Conservation (phyloP, 2,329 filamentous ascomycete genomes). For the Penicillium sp. region DNA sequence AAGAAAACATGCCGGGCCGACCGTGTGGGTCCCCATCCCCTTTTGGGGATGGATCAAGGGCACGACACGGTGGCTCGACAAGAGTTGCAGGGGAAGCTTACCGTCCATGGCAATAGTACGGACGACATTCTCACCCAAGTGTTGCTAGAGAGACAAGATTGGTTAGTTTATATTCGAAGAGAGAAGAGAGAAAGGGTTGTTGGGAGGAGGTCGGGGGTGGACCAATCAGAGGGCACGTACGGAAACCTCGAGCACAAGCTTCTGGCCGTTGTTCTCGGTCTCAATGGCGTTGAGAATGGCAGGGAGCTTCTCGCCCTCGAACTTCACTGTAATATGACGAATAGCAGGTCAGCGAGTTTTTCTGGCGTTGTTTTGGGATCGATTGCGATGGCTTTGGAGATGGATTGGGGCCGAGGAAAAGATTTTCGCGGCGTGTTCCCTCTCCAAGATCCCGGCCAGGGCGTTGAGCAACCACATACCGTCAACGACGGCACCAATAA, state of each 20-base stretch:
- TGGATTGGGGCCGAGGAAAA: slow-evolving; percentile 48
- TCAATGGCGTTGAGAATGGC: slow-evolving; percentile 96
- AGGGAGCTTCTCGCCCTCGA: slow-evolving; percentile 90
- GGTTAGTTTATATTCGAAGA: slow-evolving; percentile 30
- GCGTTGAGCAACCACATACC: slow-evolving; percentile 64
- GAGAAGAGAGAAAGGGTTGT: background rate
- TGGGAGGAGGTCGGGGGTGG: slow-evolving; percentile 23
- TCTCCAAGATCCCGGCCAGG: slow-evolving; percentile 28
- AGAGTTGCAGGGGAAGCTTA: slow-evolving; percentile 56
- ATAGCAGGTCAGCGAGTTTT: slow-evolving; percentile 39
- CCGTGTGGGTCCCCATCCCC: slow-evolving; percentile 28
- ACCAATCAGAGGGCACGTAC: slow-evolving; percentile 63
- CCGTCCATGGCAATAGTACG: slow-evolving; percentile 99
- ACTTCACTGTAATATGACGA: slow-evolving; percentile 75
- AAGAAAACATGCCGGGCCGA: slow-evolving; percentile 21
- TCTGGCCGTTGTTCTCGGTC: slow-evolving; percentile 89
- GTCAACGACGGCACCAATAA: slow-evolving; percentile 99
- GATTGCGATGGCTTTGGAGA: slow-evolving; percentile 42
- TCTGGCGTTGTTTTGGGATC: slow-evolving; percentile 34
- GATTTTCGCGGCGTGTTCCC: slow-evolving; percentile 48
- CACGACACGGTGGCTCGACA: slow-evolving; percentile 33
- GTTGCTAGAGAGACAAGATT: slow-evolving; percentile 72
- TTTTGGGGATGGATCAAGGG: slow-evolving; percentile 17
- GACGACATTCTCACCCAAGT: slow-evolving; percentile 98
- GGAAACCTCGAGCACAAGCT: slow-evolving; percentile 94